Evolutionary conservation across 257 asterid genomes (phyloP).

Genomic region (Leptodermis oblonga): DNA sequence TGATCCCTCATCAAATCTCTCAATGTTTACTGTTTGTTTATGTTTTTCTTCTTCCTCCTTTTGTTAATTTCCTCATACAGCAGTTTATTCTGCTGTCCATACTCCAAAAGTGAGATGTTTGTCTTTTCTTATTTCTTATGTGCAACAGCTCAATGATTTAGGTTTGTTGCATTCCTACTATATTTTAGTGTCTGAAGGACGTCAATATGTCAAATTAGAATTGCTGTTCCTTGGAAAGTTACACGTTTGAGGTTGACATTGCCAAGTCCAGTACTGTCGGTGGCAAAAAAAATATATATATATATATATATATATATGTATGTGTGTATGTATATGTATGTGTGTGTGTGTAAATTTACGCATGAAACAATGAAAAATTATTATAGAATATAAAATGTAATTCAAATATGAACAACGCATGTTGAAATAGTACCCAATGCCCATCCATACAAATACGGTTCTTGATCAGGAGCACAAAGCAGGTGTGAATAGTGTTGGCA

Average conservation of each 20-base stretch:
- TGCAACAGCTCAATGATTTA: background rate
- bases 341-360: too few relatives aligned
- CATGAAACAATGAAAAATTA: too few relatives aligned
- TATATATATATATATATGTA: too few relatives aligned
- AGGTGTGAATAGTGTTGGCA: too few relatives aligned
- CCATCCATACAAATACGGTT: too few relatives aligned
- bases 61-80: background rate
- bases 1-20: conserved; percentile 1
- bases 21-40: background rate
- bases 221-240: background rate
- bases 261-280: background rate
- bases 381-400: too few relatives aligned
- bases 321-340: too few relatives aligned
- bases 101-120: conserved; percentile 5
- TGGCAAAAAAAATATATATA: too few relatives aligned
- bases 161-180: background rate
- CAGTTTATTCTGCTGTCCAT: background rate
- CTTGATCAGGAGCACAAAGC: too few relatives aligned
- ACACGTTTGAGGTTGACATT: background rate
- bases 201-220: background rate
- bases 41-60: too few relatives aligned
- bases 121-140: background rate
- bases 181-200: background rate
- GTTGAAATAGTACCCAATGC: too few relatives aligned
- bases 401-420: too few relatives aligned